Base-by-base conservation (phyloP, 2,329 filamentous ascomycete genomes). In the Trichoderma arundinaceum region DNA sequence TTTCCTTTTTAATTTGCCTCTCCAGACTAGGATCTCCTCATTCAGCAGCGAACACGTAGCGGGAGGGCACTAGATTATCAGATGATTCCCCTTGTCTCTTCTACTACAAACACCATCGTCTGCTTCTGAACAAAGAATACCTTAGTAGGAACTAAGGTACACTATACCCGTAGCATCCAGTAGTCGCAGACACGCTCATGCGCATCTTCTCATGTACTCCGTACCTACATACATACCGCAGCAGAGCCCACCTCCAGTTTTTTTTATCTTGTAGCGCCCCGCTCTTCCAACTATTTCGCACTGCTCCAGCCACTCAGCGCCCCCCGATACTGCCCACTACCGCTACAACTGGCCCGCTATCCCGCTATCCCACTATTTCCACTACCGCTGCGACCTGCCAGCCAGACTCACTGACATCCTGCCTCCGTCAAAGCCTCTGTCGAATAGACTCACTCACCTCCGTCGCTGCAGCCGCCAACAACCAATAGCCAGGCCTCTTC, bases 311-410 rank as follows among this genome's bases (percentile, higher is more conserved):
- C 58, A 61, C 46, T 61, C 58, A 60, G 57, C 44, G 10, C 9
- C 13, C 19, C 2, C 33, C 44, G 44, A 60, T 63, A 35, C 59
- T 51, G 46, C 59, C 12, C 28, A 9, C 38, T 44, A 35, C 49
- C 19, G 39, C 35, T n/a, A 28, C 22, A 13, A 9, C 43, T n/a
- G 13, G 38, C 41, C 38, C 33, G 46, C 48, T 44, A 53, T 52
- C 38, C 59, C 49, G 48, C 59, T 33, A 52, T 15, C 19, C 57
- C 57, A 51, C 57, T 32, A 49, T 41, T 54, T 19, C 62, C 62
- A 65, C 62, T 58, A 52, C 44, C 46, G 62, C 44, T 65, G 39
- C 38, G 52, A 65, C 62, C 62, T 65, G 53, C 53, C 53, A 58
- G 44, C 44, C 44, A 48, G 19, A 10, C 22, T 28, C 22, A 28